phyloP scores from a whole-genome alignment of 495 filamentous ascomycete genomes.

The Lophiostoma macrostomum region DNA sequence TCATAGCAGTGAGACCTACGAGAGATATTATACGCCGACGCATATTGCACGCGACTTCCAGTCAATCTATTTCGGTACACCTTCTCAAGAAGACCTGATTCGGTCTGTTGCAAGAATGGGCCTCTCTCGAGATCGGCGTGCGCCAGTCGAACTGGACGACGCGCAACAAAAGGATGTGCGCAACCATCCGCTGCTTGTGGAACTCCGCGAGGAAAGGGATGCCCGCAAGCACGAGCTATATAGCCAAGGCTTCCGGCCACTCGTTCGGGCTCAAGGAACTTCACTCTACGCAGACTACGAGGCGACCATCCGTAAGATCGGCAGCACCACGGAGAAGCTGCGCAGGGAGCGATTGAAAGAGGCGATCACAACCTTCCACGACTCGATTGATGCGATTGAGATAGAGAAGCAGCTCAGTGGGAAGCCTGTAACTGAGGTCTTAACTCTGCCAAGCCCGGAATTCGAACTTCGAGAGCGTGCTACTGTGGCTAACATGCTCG shows the following conservation, averaged over 20 bases:
- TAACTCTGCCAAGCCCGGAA: slow-evolving; percentile 16
- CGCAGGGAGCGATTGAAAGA: slow-evolving; percentile 5
- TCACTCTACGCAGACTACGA: slow-evolving; percentile 17
- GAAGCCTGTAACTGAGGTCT: slow-evolving; percentile 10
- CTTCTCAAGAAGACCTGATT: slow-evolving; percentile 18
- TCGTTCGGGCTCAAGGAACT: slow-evolving; percentile 11
- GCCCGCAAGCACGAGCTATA: slow-evolving; percentile 11
- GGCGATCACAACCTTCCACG: slow-evolving; percentile 22
- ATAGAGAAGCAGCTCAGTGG: slow-evolving; percentile 24
- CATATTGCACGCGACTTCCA: slow-evolving; percentile 18
- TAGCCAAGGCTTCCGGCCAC: slow-evolving; percentile 13
- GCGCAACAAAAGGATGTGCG: slow-evolving; percentile 9
- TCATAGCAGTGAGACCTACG: slow-evolving; percentile 13
- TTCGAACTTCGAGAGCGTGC: slow-evolving; percentile 22
- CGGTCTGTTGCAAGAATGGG: slow-evolving; percentile 18
- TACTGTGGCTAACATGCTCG: slow-evolving; percentile 18
- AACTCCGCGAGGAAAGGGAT: slow-evolving; percentile 10
- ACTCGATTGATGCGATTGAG: slow-evolving; percentile 21
- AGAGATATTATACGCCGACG: slow-evolving; percentile 25
- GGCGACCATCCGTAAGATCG: slow-evolving; percentile 4
- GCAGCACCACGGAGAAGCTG: slow-evolving; percentile 14
- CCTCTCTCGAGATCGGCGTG: slow-evolving; percentile 14
- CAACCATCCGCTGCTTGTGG: slow-evolving; percentile 10
- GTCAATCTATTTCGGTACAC: slow-evolving; percentile 25
- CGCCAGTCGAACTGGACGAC: slow-evolving; percentile 17